These are phyloP conservation scores for Solanum arcanum DNA, from an alignment of 257 asterid genomes.

Conservation along the genomic window DNA sequence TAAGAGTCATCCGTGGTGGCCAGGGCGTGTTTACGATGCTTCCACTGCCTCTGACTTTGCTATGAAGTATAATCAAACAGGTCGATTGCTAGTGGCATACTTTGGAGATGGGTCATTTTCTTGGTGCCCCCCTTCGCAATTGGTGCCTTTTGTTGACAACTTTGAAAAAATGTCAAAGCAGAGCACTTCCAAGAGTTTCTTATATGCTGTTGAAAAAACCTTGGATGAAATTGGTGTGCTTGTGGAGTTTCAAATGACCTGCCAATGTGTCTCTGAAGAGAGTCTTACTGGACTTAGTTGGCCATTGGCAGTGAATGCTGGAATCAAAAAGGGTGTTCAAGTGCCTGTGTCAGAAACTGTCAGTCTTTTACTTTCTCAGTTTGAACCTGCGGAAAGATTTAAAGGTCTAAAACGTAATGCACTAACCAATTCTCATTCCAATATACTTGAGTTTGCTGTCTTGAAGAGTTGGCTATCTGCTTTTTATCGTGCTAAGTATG, in stretches of 20 bases:
- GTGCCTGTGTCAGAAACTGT: slow-evolving; percentile 40
- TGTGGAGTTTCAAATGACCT: slow-evolving; percentile 33
- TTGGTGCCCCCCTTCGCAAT: slow-evolving; percentile 62
- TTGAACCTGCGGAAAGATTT: slow-evolving; percentile 29
- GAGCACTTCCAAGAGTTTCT: slow-evolving; percentile 22
- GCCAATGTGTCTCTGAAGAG: slow-evolving; percentile 34
- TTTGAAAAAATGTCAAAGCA: slow-evolving; percentile 28
- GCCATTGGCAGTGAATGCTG: slow-evolving; percentile 37
- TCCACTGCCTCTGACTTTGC: slow-evolving; percentile 56
- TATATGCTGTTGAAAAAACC: slow-evolving; percentile 36
- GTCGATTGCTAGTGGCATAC: slow-evolving; percentile 53
- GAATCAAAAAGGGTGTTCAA: slow-evolving; percentile 34
- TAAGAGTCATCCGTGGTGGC: slow-evolving; percentile 87
- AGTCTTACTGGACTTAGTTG: slow-evolving; percentile 21
- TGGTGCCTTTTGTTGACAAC: slow-evolving; percentile 45
- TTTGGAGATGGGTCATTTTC: slow-evolving; percentile 72
- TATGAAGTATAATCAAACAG: slow-evolving; percentile 27
- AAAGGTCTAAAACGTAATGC: slow-evolving; percentile 18
- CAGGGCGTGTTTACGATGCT: slow-evolving; percentile 65
- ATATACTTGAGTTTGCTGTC: slow-evolving; percentile 32
- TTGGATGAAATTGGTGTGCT: slow-evolving; percentile 38
- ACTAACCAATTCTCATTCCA: slow-evolving; percentile 4
- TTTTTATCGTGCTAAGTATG: slow-evolving; percentile 31
- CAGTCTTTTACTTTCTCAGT: slow-evolving; percentile 24
- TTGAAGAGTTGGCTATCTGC: slow-evolving; percentile 58